A percentile compares a stretch with the other conserved stretches of the same genome.
These are phyloP conservation scores for Solanum hybrid DNA, from an alignment of 305 asterid genomes.

Conservation along the genomic window DNA sequence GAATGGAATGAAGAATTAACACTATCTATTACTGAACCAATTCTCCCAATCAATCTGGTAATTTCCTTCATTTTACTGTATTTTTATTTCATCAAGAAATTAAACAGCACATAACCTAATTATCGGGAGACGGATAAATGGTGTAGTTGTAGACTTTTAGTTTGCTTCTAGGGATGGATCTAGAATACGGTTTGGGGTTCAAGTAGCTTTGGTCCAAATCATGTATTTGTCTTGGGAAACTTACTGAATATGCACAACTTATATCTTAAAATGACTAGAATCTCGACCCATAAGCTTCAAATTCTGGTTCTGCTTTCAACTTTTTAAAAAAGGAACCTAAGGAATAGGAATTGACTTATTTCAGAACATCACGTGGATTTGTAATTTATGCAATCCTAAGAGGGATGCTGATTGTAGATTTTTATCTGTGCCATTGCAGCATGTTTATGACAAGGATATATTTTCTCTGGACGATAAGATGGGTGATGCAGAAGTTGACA, in stretches of 20 bases:
- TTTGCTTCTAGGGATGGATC: neutral
- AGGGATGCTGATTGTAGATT: neutral
- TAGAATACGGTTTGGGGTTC: neutral
- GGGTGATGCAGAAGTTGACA: slow-evolving; percentile 65
- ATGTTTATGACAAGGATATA: slow-evolving; percentile 45
- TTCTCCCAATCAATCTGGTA: slow-evolving; percentile 23
- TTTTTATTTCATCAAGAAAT: neutral
- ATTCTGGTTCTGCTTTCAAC: neutral
- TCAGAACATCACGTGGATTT: neutral
- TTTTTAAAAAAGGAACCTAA: neutral
- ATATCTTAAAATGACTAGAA: neutral
- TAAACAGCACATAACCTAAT: neutral
- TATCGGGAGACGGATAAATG: neutral
- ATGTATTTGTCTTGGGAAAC: neutral
- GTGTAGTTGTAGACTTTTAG: neutral
- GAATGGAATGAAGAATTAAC: slow-evolving; percentile 33
- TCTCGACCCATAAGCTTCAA: neutral
- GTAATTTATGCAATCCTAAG: neutral
- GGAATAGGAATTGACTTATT: neutral
- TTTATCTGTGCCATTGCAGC: slow-evolving; percentile 20
- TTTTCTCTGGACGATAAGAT: slow-evolving; percentile 58
- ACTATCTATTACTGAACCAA: slow-evolving; percentile 17
- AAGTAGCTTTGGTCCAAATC: neutral
- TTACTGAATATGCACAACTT: neutral
- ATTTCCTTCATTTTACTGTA: neutral